Evolutionary conservation across 176 grass and related monocot species (phyloP), one percentile per base, ranked within the genome.

Genomic region (Ampelocalamus luodianensis): DNA sequence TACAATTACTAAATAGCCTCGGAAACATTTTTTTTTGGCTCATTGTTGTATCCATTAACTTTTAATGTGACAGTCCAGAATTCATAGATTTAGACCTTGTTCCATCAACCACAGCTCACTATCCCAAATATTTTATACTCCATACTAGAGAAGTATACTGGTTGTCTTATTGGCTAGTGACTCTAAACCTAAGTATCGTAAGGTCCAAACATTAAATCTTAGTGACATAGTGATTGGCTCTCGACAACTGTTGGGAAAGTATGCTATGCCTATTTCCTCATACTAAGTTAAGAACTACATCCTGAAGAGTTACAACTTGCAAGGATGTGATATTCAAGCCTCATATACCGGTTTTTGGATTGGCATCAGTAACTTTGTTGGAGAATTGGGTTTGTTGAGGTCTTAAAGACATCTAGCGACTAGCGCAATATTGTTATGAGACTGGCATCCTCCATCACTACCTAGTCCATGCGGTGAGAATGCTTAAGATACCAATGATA

Each of bases 311-410:
- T 59, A 71, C 22, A 32, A 18, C 65, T 56, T 56, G n/a, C n/a
- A 45, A 68, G 14, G 10, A 72, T 72, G 78, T 65, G 45, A 23
- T 74, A 37, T 45, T 11, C 6, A 73, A n/a, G 22, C 16, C 16
- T 56, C 12, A 22, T 24, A 43, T 39, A 38, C 1, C 5, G 12
- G 10, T 43, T 42, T 72, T 64, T 56, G 5, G 0, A 79, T 62
- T 3, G 60, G 5, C 20, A 58, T n/a, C 20, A 58, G 55, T 14
- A 14, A 29, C 10, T 9, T 39, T 65, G 6, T 60, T 22, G 0
- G 15, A 80, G 44, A 53, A 44, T 58, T 75, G 16, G n/a, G 32
- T 88, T 78, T 64, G 10, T 65, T 59, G 18, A 39, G 20, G 34
- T 38, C 34, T 58, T 65, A 24, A 7, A 54, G 44, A 18, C 53